Evolutionary conservation across 2,329 filamentous ascomycete genomes (phyloP).

Genomic region (Stemphylium lycopersici): DNA sequence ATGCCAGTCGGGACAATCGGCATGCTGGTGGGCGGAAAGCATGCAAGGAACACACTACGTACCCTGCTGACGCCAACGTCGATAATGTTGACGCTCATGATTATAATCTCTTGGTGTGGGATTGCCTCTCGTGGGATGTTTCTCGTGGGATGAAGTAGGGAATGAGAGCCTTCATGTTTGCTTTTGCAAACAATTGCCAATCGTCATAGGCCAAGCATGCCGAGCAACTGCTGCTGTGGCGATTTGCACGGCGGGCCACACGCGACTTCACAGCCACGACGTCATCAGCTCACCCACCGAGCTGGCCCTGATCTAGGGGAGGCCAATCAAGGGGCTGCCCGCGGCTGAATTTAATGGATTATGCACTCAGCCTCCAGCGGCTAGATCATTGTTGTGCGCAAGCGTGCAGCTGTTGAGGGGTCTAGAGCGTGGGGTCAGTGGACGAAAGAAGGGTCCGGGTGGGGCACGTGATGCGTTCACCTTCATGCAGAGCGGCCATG

Average conservation of each 20-base stretch:
- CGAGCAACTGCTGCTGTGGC: constrained; percentile 10
- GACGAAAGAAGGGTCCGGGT: constrained; percentile 1
- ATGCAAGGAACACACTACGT: constrained; percentile 9
- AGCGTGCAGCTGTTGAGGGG: background rate
- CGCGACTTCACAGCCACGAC: constrained; percentile 23
- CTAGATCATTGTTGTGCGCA: constrained; percentile 1
- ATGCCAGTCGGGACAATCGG: constrained; percentile 7
- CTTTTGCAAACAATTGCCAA: background rate
- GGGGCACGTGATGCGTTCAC: constrained; percentile 7
- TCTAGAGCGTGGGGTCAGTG: constrained; percentile 8
- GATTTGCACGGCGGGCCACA: constrained; percentile 11
- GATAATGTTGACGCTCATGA: constrained; percentile 21
- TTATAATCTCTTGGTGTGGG: background rate
- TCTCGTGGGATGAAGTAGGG: background rate
- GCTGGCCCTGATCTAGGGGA: constrained; percentile 2
- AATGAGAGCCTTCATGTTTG: background rate
- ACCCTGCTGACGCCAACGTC: constrained; percentile 26
- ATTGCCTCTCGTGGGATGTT: constrained; percentile 3
- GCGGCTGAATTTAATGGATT: constrained; percentile 2
- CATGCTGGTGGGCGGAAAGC: background rate
- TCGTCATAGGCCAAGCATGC: constrained; percentile 21
- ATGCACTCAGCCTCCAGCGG: constrained; percentile 15
- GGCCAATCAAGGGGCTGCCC: constrained; percentile 5
- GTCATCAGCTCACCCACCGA: constrained; percentile 17
- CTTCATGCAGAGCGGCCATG: background rate